Evolutionary conservation across 305 asterid species (phyloP).

Genomic region (Fraxinus velutina): DNA sequence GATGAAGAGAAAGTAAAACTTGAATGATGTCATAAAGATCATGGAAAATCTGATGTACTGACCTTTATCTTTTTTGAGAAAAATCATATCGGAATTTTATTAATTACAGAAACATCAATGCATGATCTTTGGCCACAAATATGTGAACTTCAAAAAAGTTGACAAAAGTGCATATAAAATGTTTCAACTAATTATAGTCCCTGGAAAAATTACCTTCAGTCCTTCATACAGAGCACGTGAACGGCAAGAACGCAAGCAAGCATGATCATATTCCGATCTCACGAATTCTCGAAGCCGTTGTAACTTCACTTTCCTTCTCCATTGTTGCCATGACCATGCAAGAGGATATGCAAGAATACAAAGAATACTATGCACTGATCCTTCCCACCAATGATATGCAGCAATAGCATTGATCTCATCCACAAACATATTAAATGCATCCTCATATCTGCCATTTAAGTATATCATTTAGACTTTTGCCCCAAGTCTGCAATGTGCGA

Average conservation of each 20-base stretch:
- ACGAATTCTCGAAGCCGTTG: constrained; percentile 93
- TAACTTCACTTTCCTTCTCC: constrained; percentile 84
- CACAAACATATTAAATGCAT: constrained; percentile 82
- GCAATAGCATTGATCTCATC: constrained; percentile 92
- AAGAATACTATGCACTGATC: constrained; percentile 79
- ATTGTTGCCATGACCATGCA: constrained; percentile 99
- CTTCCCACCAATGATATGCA: constrained; percentile 99
- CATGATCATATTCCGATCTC: constrained; percentile 94
- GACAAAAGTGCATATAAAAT: constrained; percentile 14
- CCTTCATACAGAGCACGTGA: constrained; percentile 99
- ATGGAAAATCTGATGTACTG: neutral
- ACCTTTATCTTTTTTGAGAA: neutral
- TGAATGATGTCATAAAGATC: neutral
- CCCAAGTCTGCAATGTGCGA: constrained; percentile 3
- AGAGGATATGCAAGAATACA: constrained; percentile 86
- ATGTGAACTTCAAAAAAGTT: neutral
- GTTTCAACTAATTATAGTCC: neutral
- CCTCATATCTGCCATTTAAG: constrained; percentile 72
- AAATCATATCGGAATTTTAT: neutral
- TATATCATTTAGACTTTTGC: constrained; percentile 15
- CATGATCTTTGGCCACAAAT: constrained; percentile 1
- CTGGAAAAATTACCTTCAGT: constrained; percentile 59
- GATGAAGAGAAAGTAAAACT: neutral
- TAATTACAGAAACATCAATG: neutral
- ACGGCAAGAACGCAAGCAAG: constrained; percentile 98